Percentiles rank a stretch among this genome's conserved stretches.
Evolutionary conservation across 169 alveolate species (phyloP).

Genomic region (Plasmodium fragile): DNA sequence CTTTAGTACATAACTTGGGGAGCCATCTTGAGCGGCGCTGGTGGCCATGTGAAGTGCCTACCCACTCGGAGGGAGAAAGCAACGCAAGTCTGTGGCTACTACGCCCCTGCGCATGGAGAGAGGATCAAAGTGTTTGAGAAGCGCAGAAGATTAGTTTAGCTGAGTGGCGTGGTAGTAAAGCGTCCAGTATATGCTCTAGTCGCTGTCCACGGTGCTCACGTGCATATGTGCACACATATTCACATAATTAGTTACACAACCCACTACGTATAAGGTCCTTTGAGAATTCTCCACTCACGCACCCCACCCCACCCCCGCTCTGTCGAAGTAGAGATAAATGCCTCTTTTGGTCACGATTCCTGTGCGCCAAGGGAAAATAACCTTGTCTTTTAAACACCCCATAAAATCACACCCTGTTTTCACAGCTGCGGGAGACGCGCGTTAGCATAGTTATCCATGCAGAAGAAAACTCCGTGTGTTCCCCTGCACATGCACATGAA

Average conservation of each 20-base stretch:
- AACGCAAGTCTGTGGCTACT: background rate
- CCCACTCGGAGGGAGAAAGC: background rate
- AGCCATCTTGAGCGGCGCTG: background rate
- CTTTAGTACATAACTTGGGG: background rate
- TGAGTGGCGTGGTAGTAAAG: background rate
- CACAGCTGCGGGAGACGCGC: background rate
- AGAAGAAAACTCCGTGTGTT: background rate
- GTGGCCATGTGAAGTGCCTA: background rate
- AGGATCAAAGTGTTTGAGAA: background rate
- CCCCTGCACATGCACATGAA: background rate
- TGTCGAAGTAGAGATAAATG: background rate
- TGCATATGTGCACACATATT: conserved; percentile 6
- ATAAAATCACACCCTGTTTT: background rate
- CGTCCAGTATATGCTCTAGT: background rate
- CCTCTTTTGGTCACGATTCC: background rate
- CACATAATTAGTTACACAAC: background rate
- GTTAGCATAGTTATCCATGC: background rate
- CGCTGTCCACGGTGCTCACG: background rate
- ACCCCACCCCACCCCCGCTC: background rate
- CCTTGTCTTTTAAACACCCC: background rate
- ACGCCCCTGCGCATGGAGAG: background rate
- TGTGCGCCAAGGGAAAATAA: background rate
- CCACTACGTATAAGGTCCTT: background rate
- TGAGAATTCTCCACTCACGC: background rate
- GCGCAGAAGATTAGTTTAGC: background rate